Conservation (phyloP, 805 yeast genomes). For the Ogataea kodamae region DNA sequence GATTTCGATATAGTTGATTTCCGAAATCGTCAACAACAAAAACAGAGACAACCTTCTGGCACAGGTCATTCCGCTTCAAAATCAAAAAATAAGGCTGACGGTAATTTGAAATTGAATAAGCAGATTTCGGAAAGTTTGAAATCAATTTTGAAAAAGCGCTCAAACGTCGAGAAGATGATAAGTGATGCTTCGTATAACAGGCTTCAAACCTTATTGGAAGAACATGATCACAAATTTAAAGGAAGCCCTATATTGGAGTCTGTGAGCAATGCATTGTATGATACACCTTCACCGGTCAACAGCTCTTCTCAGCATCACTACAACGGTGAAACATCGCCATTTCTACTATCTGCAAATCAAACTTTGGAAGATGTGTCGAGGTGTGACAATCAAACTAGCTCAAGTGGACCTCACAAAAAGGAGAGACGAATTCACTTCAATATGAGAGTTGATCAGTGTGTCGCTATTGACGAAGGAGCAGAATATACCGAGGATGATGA, state of each 20-base stretch:
- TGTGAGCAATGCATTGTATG: slow-evolving; percentile 16
- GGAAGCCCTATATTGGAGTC: slow-evolving; percentile 35
- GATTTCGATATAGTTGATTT: slow-evolving; percentile 21
- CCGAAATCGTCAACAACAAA: slow-evolving; percentile 11
- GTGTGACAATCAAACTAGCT: too few species aligned
- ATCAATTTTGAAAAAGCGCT: slow-evolving; percentile 84
- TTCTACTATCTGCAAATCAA: slow-evolving; percentile 20
- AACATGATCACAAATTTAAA: slow-evolving; percentile 28
- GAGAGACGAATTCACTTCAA: slow-evolving; percentile 86
- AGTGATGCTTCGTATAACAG: slow-evolving; percentile 45
- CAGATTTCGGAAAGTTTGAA: slow-evolving; percentile 44
- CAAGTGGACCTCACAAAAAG: too few species aligned
- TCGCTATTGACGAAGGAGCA: slow-evolving; percentile 52
- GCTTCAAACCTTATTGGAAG: slow-evolving; percentile 30
- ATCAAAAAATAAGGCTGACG: neutral
- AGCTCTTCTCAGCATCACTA: slow-evolving; percentile 10
- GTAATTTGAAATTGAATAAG: slow-evolving; percentile 4
- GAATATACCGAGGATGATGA: slow-evolving; percentile 27
- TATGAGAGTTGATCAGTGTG: slow-evolving; percentile 92
- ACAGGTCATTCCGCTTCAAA: too few species aligned
- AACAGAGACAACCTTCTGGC: slow-evolving; percentile 4
- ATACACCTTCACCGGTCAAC: slow-evolving; percentile 19
- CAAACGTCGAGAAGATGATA: slow-evolving; percentile 78
- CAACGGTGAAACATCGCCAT: slow-evolving; percentile 19
- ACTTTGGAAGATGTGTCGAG: slow-evolving; percentile 14